Evolutionary conservation across 2,329 filamentous ascomycete species (phyloP).

Genomic region (Parafenestella ontariensis): DNA sequence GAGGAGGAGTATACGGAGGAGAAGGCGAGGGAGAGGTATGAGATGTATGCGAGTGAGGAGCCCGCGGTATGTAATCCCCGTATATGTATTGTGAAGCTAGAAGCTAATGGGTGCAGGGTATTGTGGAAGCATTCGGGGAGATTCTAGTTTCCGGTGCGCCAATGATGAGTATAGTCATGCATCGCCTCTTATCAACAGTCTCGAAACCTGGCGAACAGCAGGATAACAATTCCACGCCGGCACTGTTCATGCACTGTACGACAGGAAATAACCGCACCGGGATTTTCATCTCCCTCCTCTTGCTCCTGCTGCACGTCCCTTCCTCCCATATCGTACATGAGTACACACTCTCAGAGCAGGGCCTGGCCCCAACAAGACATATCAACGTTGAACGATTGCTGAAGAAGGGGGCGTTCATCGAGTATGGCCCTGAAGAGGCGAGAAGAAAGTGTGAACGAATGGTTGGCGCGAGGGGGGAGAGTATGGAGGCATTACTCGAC

Average conservation of each 20-base stretch:
- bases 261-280: slow-evolving; percentile 79
- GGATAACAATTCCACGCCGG: slow-evolving; percentile 31
- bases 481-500: slow-evolving; percentile 28
- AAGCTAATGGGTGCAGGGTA: slow-evolving; percentile 53
- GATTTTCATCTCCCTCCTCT: slow-evolving; percentile 68
- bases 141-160: slow-evolving; percentile 64
- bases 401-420: slow-evolving; percentile 57
- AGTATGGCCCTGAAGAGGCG: slow-evolving; percentile 34
- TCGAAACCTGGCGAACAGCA: slow-evolving; percentile 10
- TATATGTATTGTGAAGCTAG: not conserved
- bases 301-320: slow-evolving; percentile 66
- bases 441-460: slow-evolving; percentile 39
- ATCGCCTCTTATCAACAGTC: slow-evolving; percentile 56
- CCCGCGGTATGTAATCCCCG: slow-evolving; percentile 49
- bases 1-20: slow-evolving; percentile 67
- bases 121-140: slow-evolving; percentile 66
- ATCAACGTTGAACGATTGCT: slow-evolving; percentile 55
- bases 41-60: slow-evolving; percentile 64
- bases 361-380: slow-evolving; percentile 44
- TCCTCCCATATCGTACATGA: slow-evolving; percentile 65
- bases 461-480: slow-evolving; percentile 48
- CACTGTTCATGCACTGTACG: slow-evolving; percentile 74
- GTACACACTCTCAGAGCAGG: slow-evolving; percentile 70
- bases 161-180: slow-evolving; percentile 65
- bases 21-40: slow-evolving; percentile 64